Conservation (phyloP, 495 filamentous ascomycete species). For the Tuber aestivum region DNA sequence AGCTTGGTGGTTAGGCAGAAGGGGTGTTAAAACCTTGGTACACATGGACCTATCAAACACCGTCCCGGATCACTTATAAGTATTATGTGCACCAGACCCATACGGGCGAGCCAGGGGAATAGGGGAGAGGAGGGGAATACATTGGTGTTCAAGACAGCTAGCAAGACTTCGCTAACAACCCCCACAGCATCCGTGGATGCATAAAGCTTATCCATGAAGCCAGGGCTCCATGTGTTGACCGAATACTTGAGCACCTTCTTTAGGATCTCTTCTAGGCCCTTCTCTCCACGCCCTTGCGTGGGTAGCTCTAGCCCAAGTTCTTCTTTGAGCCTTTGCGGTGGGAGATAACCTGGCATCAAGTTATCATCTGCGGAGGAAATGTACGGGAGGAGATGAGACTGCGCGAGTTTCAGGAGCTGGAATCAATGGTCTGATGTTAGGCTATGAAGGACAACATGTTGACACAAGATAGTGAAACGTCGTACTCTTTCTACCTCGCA, state of each 20-base stretch:
- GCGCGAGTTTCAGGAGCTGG: conserved; percentile 38
- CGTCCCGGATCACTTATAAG: neutral
- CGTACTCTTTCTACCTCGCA: neutral
- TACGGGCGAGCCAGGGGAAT: neutral
- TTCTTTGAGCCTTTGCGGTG: conserved; percentile 61
- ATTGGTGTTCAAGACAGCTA: conserved; percentile 82
- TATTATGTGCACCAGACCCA: neutral
- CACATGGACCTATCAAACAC: conserved; percentile 35
- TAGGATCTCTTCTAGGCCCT: conserved; percentile 62
- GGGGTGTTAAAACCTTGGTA: conserved; percentile 38
- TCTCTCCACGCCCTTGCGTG: conserved; percentile 57
- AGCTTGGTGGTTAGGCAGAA: neutral
- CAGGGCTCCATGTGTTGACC: conserved; percentile 95
- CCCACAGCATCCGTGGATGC: conserved; percentile 78
- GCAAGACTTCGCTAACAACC: conserved; percentile 72
- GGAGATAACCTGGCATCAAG: conserved; percentile 60
- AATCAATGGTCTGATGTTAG: neutral
- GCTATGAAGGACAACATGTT: neutral
- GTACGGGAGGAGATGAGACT: conserved; percentile 35
- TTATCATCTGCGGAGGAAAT: conserved; percentile 38
- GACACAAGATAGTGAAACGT: neutral
- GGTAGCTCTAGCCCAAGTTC: conserved; percentile 64
- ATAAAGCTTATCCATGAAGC: conserved; percentile 90
- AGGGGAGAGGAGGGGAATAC: conserved; percentile 41
- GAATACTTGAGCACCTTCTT: conserved; percentile 67